Percentiles rank a stretch among this genome's conserved stretches.
Conservation (phyloP, 2,329 filamentous ascomycete genomes). For the Fusarium haematococcum region DNA sequence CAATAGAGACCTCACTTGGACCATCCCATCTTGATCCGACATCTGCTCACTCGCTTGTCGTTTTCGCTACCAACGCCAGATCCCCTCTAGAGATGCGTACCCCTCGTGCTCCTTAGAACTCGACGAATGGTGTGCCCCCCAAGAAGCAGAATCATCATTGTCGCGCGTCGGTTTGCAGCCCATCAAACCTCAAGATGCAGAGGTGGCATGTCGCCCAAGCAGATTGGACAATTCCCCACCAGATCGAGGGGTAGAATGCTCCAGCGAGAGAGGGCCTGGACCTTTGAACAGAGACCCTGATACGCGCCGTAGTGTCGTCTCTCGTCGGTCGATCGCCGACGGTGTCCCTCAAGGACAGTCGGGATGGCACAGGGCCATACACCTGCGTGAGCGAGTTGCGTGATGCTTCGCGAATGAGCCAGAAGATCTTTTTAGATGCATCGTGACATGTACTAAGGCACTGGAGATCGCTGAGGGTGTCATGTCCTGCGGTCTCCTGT, state of each 20-base stretch:
- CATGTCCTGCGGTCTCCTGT: slow-evolving; percentile 19
- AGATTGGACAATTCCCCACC: slow-evolving; percentile 45
- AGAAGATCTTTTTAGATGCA: slow-evolving; percentile 9
- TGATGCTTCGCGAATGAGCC: slow-evolving; percentile 17
- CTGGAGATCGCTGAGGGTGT: slow-evolving; percentile 11
- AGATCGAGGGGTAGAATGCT: slow-evolving; percentile 42
- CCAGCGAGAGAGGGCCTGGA: slow-evolving; percentile 13
- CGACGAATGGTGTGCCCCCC: slow-evolving; percentile 7
- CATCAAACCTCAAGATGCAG: slow-evolving; percentile 29
- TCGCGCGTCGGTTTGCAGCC: slow-evolving; percentile 27
- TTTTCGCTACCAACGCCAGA: slow-evolving; percentile 16
- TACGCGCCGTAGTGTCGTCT: slow-evolving; percentile 9
- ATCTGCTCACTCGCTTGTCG: slow-evolving; percentile 27
- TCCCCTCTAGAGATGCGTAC: slow-evolving; percentile 9
- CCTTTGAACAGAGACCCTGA: slow-evolving; percentile 15
- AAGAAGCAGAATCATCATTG: slow-evolving; percentile 12
- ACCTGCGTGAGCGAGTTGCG: slow-evolving; percentile 3
- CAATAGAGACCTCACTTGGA: slow-evolving; percentile 15
- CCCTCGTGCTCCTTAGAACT: slow-evolving; percentile 17
- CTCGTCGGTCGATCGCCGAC: slow-evolving; percentile 26
- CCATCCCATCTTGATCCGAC: slow-evolving; percentile 21
- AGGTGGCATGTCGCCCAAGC: slow-evolving; percentile 42
- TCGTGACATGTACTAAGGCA: slow-evolving; percentile 25
- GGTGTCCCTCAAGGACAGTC: slow-evolving; percentile 5
- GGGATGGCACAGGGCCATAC: slow-evolving; percentile 3